These are phyloP conservation scores for Capsicum baccatum DNA, from an alignment of 257 asterid genomes.

Conservation along the genomic window DNA sequence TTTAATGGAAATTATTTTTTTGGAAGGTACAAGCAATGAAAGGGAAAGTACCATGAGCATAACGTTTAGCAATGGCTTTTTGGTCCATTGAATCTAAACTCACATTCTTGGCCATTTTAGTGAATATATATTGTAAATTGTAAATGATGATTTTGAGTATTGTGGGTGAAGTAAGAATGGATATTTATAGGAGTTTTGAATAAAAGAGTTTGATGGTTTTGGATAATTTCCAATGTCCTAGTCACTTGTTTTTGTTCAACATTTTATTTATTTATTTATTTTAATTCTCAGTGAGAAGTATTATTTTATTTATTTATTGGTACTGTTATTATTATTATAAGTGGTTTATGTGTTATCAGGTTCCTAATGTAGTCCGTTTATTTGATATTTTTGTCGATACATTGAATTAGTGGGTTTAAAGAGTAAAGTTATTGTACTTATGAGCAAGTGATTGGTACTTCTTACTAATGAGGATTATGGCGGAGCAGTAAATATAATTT, in stretches of 20 bases:
- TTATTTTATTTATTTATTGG: neutral
- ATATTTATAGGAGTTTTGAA: constrained; percentile 32
- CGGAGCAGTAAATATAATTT: too few species aligned
- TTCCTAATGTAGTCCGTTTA: neutral
- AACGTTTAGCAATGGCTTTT: constrained; percentile 78
- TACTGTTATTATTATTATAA: neutral
- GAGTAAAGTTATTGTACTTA: too few species aligned
- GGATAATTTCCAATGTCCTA: constrained; percentile 36
- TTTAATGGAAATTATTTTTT: neutral
- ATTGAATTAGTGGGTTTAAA: neutral
- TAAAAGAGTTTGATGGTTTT: constrained; percentile 47
- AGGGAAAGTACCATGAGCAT: constrained; percentile 61
- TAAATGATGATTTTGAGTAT: neutral
- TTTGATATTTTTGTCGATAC: neutral
- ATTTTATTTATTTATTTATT: neutral
- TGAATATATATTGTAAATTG: neutral
- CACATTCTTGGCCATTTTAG: constrained; percentile 43
- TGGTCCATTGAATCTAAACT: constrained; percentile 63
- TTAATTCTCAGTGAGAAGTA: neutral
- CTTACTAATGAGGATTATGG: too few species aligned
- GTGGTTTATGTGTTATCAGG: neutral
- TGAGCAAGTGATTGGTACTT: too few species aligned
- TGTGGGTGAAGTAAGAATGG: neutral
- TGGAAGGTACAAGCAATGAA: neutral
- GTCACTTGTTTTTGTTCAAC: constrained; percentile 20